These are phyloP conservation scores for Penicillium ochrochloron DNA, from an alignment of 495 filamentous ascomycete species.

Conservation along the genomic window DNA sequence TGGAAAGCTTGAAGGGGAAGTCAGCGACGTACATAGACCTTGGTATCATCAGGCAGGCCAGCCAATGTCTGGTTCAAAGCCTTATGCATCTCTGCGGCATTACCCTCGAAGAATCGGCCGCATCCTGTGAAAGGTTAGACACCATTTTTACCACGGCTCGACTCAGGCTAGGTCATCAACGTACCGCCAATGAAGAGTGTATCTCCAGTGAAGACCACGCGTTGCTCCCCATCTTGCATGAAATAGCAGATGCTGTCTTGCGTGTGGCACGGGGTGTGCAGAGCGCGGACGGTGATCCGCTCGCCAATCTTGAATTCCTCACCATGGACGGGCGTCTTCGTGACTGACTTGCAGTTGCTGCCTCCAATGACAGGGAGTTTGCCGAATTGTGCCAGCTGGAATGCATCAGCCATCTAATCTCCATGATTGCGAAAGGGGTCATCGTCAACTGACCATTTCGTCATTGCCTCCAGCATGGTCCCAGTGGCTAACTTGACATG, in stretches of 20 bases:
- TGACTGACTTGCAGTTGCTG: conserved; percentile 81
- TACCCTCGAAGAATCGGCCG: conserved; percentile 97
- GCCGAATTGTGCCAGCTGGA: conserved; percentile 69
- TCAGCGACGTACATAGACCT: conserved; percentile 73
- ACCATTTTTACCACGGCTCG: background rate
- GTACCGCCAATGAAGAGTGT: conserved; percentile 92
- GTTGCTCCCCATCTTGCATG: conserved; percentile 79
- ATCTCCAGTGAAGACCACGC: conserved; percentile 92
- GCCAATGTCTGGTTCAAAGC: conserved; percentile 87
- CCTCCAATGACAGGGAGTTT: conserved; percentile 81
- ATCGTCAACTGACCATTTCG: conserved; percentile 61
- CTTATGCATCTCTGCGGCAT: conserved; percentile 85
- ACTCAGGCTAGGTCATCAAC: conserved; percentile 8
- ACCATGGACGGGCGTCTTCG: conserved; percentile 71
- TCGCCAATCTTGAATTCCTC: conserved; percentile 83
- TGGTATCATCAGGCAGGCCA: conserved; percentile 85
- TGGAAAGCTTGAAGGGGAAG: background rate
- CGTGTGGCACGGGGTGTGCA: conserved; percentile 96
- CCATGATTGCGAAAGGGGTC: background rate
- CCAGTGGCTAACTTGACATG: conserved; percentile 67
- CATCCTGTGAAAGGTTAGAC: conserved; percentile 62
- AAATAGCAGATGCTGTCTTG: conserved; percentile 96
- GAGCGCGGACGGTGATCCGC: conserved; percentile 78
- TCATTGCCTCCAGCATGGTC: conserved; percentile 94
- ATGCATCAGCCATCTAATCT: conserved; percentile 29